Base-by-base conservation (phyloP, 2,329 filamentous ascomycete genomes). In the Penicillium sp. region DNA sequence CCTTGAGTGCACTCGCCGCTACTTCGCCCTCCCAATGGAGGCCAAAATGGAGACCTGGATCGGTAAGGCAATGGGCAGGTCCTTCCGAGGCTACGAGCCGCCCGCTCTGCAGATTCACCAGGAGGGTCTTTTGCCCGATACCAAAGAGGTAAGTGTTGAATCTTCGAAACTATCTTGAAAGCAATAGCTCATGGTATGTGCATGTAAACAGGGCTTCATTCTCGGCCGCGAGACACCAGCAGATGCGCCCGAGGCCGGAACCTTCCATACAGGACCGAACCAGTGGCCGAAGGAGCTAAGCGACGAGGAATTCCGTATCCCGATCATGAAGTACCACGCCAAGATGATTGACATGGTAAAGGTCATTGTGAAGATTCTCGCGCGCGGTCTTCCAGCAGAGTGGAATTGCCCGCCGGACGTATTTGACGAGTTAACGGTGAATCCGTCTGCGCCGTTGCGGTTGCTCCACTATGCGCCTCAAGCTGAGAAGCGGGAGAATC, bases 261-360 rank as follows among this genome's bases (percentile, higher is more conserved):
- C 57, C 4, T 65, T 67, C 48, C 56, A 55, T 8, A 64, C 60
- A 2, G 64, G 64, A 1, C 64, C 64, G 11, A 66, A 66, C 30
- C 41, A 63, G 28, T 66, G 63, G 62, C 64, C 64, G 1, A 56
- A 57, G 27, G 3, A n/a, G 13, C 54, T 65, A 13, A 55, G 54
- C 13, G 53, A 53, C 9, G 56, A 62, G n/a, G 41, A 64, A 4
- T 63, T 66, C 37, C 54, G 53, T n/a, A 51, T 42, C 8, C 55
- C 53, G 1, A 54, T 63, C 10, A 57, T 64, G 61, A 48, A 55
- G 8, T 66, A 66, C 46, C 63, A 66, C 37, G 58, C 53, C 1
- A 53, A 43, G 12, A 65, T 66, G 62, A 53, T 65, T 12, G 58
- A 50, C 9, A 46, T 65, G 6, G 62, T 58, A 31, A 60, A 61